A percentile compares a stretch with the other conserved stretches of the same genome.
These are phyloP conservation scores for Vigna unguiculata DNA, from an alignment of 306 rosid genomes.

Conservation along the genomic window DNA sequence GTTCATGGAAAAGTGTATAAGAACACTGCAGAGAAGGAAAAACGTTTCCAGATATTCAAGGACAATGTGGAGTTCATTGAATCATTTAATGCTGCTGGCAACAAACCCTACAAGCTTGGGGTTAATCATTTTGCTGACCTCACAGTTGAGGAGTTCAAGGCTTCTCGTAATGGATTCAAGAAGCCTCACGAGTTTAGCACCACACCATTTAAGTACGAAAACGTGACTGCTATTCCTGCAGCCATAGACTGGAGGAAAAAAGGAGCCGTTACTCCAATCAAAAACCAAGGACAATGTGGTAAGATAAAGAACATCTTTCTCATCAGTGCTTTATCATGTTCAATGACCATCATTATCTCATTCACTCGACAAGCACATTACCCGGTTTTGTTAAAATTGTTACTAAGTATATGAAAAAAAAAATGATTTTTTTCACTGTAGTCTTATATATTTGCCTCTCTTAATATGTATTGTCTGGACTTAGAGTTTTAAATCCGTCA, in stretches of 20 bases:
- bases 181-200: not conserved
- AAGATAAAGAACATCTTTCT: conserved; percentile 25
- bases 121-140: conserved; percentile 47
- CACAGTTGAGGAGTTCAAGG: conserved; percentile 49
- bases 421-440: too few species aligned
- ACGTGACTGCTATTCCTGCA: conserved; percentile 32
- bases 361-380: too few species aligned
- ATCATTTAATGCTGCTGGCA: conserved; percentile 46
- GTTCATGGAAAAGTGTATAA: conserved; percentile 29
- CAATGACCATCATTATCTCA: not conserved
- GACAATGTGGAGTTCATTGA: conserved; percentile 52
- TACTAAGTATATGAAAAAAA: too few species aligned
- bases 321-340: not conserved
- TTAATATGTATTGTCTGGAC: too few species aligned
- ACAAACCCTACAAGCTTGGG: conserved; percentile 52
- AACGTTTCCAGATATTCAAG: conserved; percentile 50
- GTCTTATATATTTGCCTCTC: too few species aligned
- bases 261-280: conserved; percentile 55
- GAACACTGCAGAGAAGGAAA: conserved; percentile 47
- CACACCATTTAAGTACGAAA: conserved; percentile 46
- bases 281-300: conserved; percentile 56
- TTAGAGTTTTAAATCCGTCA: too few species aligned
- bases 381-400: too few species aligned
- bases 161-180: conserved; percentile 35
- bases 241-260: conserved; percentile 47